A percentile compares a stretch with the other conserved stretches of the same genome.
phyloP scores from a whole-genome alignment of 305 asterid genomes.

The Salvia sclarea region DNA sequence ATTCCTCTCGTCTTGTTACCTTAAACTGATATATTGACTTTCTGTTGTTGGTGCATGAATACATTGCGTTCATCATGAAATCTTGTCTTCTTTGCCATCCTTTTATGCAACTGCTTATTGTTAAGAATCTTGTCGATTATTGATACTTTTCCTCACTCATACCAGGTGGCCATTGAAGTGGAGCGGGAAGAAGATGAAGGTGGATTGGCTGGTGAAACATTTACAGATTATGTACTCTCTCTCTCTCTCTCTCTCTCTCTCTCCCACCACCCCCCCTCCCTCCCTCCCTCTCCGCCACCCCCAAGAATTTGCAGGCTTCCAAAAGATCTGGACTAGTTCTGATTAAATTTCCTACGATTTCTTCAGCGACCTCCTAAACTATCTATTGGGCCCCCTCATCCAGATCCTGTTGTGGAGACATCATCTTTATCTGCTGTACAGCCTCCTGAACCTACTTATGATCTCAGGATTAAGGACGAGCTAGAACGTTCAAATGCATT shows the following conservation, averaged over 20 bases:
- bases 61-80: conserved; percentile 1
- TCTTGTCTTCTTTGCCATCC: not conserved
- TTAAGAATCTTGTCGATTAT: conserved; percentile 20
- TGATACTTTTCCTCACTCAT: conserved; percentile 29
- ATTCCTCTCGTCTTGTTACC: not conserved
- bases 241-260: too few relatives aligned
- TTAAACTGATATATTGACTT: not conserved
- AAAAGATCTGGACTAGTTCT: conserved; percentile 24
- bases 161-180: conserved; percentile 89
- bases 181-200: conserved; percentile 99
- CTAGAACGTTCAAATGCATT: conserved; percentile 74
- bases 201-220: conserved; percentile 93
- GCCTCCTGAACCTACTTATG: conserved; percentile 96
- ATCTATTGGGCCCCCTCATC: conserved; percentile 91
- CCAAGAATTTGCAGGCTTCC: conserved; percentile 23
- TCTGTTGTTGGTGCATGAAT: conserved; percentile 3
- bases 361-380: conserved; percentile 86
- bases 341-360: conserved; percentile 27
- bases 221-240: conserved; percentile 85
- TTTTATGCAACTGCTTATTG: not conserved
- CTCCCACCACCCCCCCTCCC: too few relatives aligned
- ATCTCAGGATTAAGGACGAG: conserved; percentile 71
- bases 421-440: conserved; percentile 92
- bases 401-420: conserved; percentile 97
- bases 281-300: too few relatives aligned